Conservation (phyloP, 2,329 filamentous ascomycete genomes). For the Sphaerulina musiva region DNA sequence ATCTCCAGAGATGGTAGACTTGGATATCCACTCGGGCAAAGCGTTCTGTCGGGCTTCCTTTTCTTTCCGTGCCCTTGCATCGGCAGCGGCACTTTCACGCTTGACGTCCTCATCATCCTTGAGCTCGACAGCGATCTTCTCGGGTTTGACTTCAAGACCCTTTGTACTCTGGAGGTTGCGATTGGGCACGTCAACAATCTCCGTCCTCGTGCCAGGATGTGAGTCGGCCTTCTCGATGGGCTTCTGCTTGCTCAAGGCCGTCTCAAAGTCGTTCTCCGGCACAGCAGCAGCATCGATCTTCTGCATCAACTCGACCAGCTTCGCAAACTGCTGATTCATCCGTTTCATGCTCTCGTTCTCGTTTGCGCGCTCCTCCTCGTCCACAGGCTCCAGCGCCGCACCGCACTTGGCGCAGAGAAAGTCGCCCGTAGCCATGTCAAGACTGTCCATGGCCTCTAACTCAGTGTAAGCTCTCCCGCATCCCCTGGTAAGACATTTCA, state of each 20-base stretch:
- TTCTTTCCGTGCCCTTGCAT: constrained; percentile 27
- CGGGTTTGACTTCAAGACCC: constrained; percentile 32
- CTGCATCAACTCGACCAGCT: constrained; percentile 68
- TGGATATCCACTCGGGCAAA: constrained; percentile 34
- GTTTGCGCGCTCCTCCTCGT: constrained; percentile 54
- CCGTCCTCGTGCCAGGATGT: constrained; percentile 50
- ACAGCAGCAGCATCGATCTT: constrained; percentile 69
- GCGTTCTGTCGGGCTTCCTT: constrained; percentile 34
- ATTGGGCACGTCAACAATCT: constrained; percentile 32
- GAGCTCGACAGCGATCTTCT: constrained; percentile 34
- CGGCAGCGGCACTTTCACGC: constrained; percentile 29
- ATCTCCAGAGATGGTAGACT: constrained; percentile 33
- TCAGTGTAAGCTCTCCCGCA: constrained; percentile 84
- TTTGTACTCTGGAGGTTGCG: constrained; percentile 31
- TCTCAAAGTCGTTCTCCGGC: constrained; percentile 66
- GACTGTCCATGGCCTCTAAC: constrained; percentile 77
- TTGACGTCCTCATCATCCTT: constrained; percentile 33
- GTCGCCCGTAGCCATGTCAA: constrained; percentile 48
- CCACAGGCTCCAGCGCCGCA: constrained; percentile 53
- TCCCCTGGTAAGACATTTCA: constrained; percentile 60
- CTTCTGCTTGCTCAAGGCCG: constrained; percentile 56
- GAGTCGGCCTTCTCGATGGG: constrained; percentile 61
- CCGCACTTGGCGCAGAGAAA: constrained; percentile 81
- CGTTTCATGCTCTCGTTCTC: constrained; percentile 60
- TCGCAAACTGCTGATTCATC: constrained; percentile 72